These are phyloP conservation scores for Phoma herbarum DNA, from an alignment of 2,329 filamentous ascomycete genomes.

Conservation along the genomic window DNA sequence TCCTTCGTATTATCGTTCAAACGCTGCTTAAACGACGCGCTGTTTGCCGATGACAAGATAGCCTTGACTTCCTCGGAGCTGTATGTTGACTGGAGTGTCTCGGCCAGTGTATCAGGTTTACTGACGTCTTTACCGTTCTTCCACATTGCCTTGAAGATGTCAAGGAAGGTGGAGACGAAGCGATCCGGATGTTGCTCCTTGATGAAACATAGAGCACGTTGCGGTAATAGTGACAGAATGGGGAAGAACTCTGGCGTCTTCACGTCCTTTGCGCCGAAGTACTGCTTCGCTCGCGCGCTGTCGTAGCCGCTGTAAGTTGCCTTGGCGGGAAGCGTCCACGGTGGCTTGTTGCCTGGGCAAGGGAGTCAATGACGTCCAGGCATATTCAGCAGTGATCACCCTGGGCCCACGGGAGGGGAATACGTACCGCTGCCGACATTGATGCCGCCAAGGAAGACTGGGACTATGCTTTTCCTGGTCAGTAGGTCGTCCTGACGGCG, in stretches of 20 bases:
- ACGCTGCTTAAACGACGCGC: constrained; percentile 61
- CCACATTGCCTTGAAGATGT: constrained; percentile 71
- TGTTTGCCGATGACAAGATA: constrained; percentile 64
- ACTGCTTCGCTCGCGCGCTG: constrained; percentile 57
- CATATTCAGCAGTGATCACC: not conserved
- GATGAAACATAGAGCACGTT: constrained; percentile 72
- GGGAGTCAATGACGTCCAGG: constrained; percentile 1
- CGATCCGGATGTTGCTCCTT: constrained; percentile 64
- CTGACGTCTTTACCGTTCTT: constrained; percentile 67
- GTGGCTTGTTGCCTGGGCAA: constrained; percentile 73
- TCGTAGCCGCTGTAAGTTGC: constrained; percentile 65
- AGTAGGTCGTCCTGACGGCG: not conserved
- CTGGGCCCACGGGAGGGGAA: constrained; percentile 12
- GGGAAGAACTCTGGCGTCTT: constrained; percentile 61
- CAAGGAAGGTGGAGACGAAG: constrained; percentile 62
- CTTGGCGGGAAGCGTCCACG: constrained; percentile 76
- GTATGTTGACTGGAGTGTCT: constrained; percentile 59
- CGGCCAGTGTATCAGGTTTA: constrained; percentile 62
- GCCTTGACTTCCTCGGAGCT: constrained; percentile 60
- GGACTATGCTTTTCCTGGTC: constrained; percentile 65
- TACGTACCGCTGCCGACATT: constrained; percentile 53
- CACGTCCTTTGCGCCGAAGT: constrained; percentile 59
- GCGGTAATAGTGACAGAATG: constrained; percentile 65
- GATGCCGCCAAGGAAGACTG: constrained; percentile 69
- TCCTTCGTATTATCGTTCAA: constrained; percentile 67